Evolutionary conservation across 495 filamentous ascomycete species (phyloP).

Genomic region (Poronia punctata): DNA sequence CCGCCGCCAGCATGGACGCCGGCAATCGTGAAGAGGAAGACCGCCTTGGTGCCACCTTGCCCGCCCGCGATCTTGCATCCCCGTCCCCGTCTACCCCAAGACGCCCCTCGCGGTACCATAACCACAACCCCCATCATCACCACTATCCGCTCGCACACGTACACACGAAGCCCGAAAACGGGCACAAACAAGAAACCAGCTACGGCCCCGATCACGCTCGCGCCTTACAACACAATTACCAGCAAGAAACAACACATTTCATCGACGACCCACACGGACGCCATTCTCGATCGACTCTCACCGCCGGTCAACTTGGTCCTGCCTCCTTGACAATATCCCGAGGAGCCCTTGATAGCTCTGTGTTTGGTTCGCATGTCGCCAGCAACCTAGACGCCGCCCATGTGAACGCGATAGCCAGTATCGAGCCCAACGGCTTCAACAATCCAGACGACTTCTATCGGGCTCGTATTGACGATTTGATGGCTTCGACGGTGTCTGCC

Average conservation of each 20-base stretch:
- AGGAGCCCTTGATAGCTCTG: constrained; percentile 14
- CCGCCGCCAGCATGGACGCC: constrained; percentile 16
- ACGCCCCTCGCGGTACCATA: constrained; percentile 19
- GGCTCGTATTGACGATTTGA: constrained; percentile 32
- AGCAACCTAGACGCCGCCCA: constrained; percentile 31
- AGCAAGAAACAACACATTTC: constrained; percentile 7
- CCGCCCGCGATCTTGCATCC: constrained; percentile 26
- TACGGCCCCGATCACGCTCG: constrained; percentile 10
- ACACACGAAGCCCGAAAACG: no score
- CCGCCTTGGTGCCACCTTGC: constrained; percentile 29
- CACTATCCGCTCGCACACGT: constrained; percentile 11
- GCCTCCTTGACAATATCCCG: constrained; percentile 7
- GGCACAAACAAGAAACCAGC: constrained; percentile 10
- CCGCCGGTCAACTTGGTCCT: neutral
- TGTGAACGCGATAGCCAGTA: constrained; percentile 26
- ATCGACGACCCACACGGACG: constrained; percentile 15
- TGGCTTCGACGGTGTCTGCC: constrained; percentile 29
- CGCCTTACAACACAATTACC: constrained; percentile 20
- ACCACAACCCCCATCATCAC: constrained; percentile 12
- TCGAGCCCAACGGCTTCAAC: constrained; percentile 28
- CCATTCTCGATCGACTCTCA: constrained; percentile 2
- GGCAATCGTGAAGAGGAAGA: constrained; percentile 26
- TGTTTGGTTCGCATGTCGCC: constrained; percentile 30
- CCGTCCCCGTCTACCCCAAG: constrained; percentile 24
- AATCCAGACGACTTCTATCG: constrained; percentile 50